Evolutionary conservation across 257 asterid genomes (phyloP), one percentile per base, ranked within the genome.

Genomic region (Capsicum chinense): DNA sequence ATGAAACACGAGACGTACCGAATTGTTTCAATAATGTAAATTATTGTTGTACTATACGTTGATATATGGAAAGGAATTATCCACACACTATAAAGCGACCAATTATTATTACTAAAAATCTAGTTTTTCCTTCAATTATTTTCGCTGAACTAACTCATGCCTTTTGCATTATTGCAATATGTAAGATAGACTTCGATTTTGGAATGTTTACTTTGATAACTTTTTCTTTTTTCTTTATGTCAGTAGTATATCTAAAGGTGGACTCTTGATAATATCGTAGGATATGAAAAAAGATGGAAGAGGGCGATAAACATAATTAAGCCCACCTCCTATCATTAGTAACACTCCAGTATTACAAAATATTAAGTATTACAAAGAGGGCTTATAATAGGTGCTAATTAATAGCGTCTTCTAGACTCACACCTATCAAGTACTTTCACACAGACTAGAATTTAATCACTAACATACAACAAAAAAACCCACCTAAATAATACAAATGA

Each of bases 401-500:
- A 48, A 48, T 7, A 9, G 5, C 44, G 44, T 7, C 54, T 48
- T 48, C 54, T 48, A 62, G 42, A 10, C 69, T 63, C 26, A 21
- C 42, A 33, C n/a, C n/a, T 33, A 33, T 64, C 71, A 26, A 26
- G 44, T 6, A 66, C 47, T 66, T 66, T 33, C 47, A 66, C 47
- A 13, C 47, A 37, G 15, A 33, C 71, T 64, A 64, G 71, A 64
- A 64, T 64, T 17, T 1, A 0, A 64, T 37, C 44, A 64, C 12
- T 64, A 64, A 11, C 17, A 21, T 26, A 0, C 26, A 2, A 26
- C 10, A 13, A 6, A 5, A 5, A 64, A 64, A 33, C 5, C 6
- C 73, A 66, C 10, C 73, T 66, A 66, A 33, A 33, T 66, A 66
- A 66, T 48, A 26, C 70, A 33, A 66, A 66, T 12, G 73, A 66